Percentiles rank a stretch among this genome's conserved stretches.
phyloP scores from a whole-genome alignment of 768 basidiomycete genomes.

The Fistulinella prunicolor region DNA sequence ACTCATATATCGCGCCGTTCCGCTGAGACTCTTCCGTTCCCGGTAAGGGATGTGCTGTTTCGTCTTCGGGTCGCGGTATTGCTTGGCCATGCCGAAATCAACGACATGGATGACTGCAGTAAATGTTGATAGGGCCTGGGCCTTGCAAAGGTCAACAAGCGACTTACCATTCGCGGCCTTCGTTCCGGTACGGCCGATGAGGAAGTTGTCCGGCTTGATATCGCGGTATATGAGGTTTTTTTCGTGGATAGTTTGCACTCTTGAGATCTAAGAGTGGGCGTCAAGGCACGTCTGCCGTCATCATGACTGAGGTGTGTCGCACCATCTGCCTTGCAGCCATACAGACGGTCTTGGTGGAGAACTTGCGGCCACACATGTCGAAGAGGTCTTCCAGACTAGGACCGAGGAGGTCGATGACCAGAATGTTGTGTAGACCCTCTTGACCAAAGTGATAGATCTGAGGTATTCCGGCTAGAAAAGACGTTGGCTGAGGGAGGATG shows the following conservation, averaged over 20 bases:
- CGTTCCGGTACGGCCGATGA: constrained; percentile 91
- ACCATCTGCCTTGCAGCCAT: constrained; percentile 99
- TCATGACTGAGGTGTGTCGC: constrained; percentile 16
- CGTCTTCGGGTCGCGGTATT: constrained; percentile 98
- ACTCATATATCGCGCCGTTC: constrained; percentile 99
- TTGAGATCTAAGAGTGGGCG: constrained; percentile 59
- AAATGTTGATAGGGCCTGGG: not conserved
- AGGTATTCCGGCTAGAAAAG: constrained; percentile 80
- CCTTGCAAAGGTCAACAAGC: not conserved
- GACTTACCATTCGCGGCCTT: constrained; percentile 76
- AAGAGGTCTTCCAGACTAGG: constrained; percentile 97
- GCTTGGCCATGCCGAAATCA: constrained; percentile 99
- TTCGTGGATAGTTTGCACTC: constrained; percentile 98
- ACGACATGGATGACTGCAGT: constrained; percentile 82
- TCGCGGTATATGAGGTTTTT: constrained; percentile 99
- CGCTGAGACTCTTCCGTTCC: constrained; percentile 94
- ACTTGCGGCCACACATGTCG: constrained; percentile 98
- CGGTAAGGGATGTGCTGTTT: constrained; percentile 99
- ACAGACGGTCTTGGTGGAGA: constrained; percentile 96
- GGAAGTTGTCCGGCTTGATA: constrained; percentile 99
- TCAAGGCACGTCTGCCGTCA: constrained; percentile 4
- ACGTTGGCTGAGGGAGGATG: constrained; percentile 13
- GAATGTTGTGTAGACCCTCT: constrained; percentile 96
- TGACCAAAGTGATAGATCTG: constrained; percentile 99
- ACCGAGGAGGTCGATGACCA: constrained; percentile 97